These are phyloP conservation scores for Paulownia fortunei DNA, from an alignment of 257 asterid species.

Conservation along the genomic window DNA sequence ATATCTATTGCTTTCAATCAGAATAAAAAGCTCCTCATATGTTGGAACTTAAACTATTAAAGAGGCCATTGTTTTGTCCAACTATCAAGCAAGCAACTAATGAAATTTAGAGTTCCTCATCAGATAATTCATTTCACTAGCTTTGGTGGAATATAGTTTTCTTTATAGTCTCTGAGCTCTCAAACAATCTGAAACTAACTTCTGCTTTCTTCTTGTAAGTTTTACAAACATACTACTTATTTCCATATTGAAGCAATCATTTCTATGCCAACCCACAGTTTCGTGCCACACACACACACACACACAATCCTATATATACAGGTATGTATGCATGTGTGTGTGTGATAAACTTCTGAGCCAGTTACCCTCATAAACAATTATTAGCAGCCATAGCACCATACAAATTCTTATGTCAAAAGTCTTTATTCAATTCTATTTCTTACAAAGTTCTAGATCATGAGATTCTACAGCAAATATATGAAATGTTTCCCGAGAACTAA, in stretches of 20 bases:
- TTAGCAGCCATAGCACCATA: neutral
- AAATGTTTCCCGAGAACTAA: neutral
- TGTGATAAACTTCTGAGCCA: neutral
- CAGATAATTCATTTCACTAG: neutral
- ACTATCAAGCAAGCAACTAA: neutral
- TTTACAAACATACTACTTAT: neutral
- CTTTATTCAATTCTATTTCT: neutral
- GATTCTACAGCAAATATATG: constrained; percentile 10
- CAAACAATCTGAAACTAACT: neutral
- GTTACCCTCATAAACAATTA: constrained; percentile 4
- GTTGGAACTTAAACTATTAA: neutral
- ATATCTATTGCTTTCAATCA: neutral
- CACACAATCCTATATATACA: too few relatives aligned
- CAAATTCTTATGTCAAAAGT: neutral
- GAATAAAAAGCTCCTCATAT: neutral
- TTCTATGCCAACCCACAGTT: too few relatives aligned
- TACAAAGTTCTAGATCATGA: neutral
- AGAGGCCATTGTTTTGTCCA: neutral
- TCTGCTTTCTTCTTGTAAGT: neutral
- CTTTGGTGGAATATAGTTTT: neutral
- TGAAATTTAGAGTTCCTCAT: neutral
- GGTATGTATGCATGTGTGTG: too few relatives aligned
- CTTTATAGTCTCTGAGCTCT: neutral
- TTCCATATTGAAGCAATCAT: too few relatives aligned
- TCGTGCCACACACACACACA: neutral